Evolutionary conservation across 495 filamentous ascomycete genomes (phyloP).

Genomic region (Xanthoparmelia taractica): DNA sequence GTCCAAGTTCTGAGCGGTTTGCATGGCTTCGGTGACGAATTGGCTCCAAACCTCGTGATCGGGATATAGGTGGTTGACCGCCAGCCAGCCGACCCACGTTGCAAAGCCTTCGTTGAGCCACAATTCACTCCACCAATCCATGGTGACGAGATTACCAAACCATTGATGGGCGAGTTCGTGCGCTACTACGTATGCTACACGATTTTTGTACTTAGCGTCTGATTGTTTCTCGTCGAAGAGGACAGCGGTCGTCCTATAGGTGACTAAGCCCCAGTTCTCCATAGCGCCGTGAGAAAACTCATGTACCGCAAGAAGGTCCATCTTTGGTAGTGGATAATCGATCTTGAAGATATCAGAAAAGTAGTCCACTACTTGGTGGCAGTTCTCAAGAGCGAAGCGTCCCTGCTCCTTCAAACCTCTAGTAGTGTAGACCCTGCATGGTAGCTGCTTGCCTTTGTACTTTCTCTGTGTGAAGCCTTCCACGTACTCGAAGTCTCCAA

Average conservation of each 20-base stretch:
- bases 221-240: conserved; percentile 88
- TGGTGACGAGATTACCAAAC: conserved; percentile 89
- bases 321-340: conserved; percentile 93
- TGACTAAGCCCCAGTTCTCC: conserved; percentile 93
- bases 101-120: conserved; percentile 98
- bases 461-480: conserved; percentile 79
- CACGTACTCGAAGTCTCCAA: conserved; percentile 94
- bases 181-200: conserved; percentile 89
- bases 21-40: conserved; percentile 86
- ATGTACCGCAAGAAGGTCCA: conserved; percentile 90
- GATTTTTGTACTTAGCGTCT: conserved; percentile 77
- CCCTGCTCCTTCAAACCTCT: conserved; percentile 83
- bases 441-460: conserved; percentile 81
- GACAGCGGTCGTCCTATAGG: conserved; percentile 88
- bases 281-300: conserved; percentile 81
- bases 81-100: conserved; percentile 96
- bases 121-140: conserved; percentile 85
- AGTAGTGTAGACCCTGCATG: conserved; percentile 94
- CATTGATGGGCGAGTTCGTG: conserved; percentile 95
- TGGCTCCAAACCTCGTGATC: conserved; percentile 82
- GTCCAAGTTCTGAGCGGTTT: conserved; percentile 84
- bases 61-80: conserved; percentile 82
- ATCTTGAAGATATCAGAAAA: conserved; percentile 92
- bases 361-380: conserved; percentile 82
- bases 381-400: conserved; percentile 75